Evolutionary conservation across 148 eudicot species (phyloP).

Genomic region (Polygonum maritimum): DNA sequence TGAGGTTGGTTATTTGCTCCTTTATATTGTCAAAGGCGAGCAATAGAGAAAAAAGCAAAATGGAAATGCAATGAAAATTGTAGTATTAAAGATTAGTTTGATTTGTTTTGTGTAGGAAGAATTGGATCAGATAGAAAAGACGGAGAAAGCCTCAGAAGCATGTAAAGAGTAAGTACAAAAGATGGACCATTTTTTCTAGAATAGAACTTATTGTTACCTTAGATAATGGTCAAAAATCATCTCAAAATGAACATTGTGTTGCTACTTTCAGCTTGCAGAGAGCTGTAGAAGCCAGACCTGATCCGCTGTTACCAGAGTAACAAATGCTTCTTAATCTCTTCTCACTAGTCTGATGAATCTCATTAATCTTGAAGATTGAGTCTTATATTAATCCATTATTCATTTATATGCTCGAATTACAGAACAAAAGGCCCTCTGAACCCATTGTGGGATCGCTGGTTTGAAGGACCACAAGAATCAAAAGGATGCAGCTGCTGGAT

Average conservation of each 20-base stretch:
- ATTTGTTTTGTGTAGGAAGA: conserved; percentile 46
- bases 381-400: not conserved
- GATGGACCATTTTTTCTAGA: not conserved
- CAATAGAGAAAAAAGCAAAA: not conserved
- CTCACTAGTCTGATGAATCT: not conserved
- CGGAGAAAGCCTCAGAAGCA: conserved; percentile 52
- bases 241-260: conserved; percentile 1
- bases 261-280: conserved; percentile 33
- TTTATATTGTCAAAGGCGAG: not conserved
- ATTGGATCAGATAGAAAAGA: conserved; percentile 65
- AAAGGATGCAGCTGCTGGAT: conserved; percentile 52
- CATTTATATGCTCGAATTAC: conserved; percentile 11
- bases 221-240: not conserved
- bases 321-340: conserved; percentile 9
- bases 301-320: conserved; percentile 74
- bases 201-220: not conserved
- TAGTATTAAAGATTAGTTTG: not conserved
- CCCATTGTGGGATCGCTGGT: conserved; percentile 68
- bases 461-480: conserved; percentile 51
- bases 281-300: conserved; percentile 57
- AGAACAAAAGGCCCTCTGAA: conserved; percentile 42
- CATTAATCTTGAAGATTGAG: not conserved
- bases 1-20: not conserved
- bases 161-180: conserved; percentile 68
- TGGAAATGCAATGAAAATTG: not conserved